Percentiles rank a stretch among this genome's conserved stretches.
Conservation (phyloP, 495 filamentous ascomycete genomes). For the Amniculicola lignicola region DNA sequence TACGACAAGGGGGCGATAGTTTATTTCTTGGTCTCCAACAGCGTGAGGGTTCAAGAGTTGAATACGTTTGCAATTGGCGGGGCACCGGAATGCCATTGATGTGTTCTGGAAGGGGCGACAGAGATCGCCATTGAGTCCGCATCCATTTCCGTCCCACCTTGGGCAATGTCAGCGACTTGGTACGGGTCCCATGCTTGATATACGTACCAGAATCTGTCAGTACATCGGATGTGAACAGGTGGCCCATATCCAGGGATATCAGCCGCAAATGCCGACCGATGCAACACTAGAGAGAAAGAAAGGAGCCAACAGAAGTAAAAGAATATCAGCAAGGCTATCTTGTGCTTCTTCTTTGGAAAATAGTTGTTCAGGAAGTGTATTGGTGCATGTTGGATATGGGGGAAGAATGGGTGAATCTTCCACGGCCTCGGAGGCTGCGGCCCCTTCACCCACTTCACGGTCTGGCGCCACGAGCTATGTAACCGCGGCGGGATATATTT, state of each 20-base stretch:
- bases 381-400: slow-evolving; percentile 40
- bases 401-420: slow-evolving; percentile 42
- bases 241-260: slow-evolving; percentile 41
- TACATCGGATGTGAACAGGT: slow-evolving; percentile 50
- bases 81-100: slow-evolving; percentile 44
- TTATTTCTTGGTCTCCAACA: slow-evolving; percentile 43
- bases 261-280: slow-evolving; percentile 41
- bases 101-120: slow-evolving; percentile 45
- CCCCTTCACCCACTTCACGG: slow-evolving; percentile 42
- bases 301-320: slow-evolving; percentile 43
- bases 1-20: slow-evolving; percentile 42
- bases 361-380: slow-evolving; percentile 41
- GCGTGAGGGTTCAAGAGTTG: slow-evolving; percentile 42
- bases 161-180: background rate
- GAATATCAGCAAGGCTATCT: slow-evolving; percentile 37
- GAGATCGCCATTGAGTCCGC: slow-evolving; percentile 43
- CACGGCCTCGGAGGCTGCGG: slow-evolving; percentile 43
- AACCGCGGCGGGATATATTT: slow-evolving; percentile 36
- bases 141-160: slow-evolving; percentile 44
- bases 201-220: slow-evolving; percentile 52
- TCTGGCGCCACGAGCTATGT: slow-evolving; percentile 30
- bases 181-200: background rate
- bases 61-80: slow-evolving; percentile 41
- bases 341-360: slow-evolving; percentile 41
- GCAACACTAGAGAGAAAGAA: slow-evolving; percentile 40